phyloP scores from a whole-genome alignment of 192 early-diverging fungal species.

The Dimargaris cristalligena region DNA sequence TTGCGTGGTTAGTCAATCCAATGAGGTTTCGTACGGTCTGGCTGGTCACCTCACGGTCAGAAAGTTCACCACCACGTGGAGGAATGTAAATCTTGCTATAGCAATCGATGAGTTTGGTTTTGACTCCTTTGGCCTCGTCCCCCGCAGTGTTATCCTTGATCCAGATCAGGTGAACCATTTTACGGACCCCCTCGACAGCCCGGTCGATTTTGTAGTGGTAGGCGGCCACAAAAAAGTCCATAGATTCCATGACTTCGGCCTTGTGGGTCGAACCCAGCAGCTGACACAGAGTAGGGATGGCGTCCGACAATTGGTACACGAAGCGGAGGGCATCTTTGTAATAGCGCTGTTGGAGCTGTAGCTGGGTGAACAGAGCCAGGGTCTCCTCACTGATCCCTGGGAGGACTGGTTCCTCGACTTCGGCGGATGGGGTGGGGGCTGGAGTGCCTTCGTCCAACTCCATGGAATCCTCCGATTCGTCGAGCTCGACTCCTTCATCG shows the following conservation, averaged over 20 bases:
- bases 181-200: constrained; percentile 67
- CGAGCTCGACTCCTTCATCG: background rate
- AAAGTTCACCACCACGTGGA: constrained; percentile 22
- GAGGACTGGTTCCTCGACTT: too few relatives aligned
- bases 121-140: constrained; percentile 55
- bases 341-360: constrained; percentile 50
- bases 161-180: constrained; percentile 95
- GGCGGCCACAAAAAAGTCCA: constrained; percentile 84
- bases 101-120: constrained; percentile 55
- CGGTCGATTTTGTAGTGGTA: constrained; percentile 72
- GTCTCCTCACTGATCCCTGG: background rate
- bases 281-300: constrained; percentile 59
- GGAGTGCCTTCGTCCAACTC: background rate
- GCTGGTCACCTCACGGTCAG: constrained; percentile 25
- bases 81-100: constrained; percentile 69
- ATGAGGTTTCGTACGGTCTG: constrained; percentile 24
- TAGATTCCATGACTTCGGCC: constrained; percentile 84
- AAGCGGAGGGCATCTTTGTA: constrained; percentile 82
- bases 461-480: background rate
- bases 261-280: constrained; percentile 80
- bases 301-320: constrained; percentile 58
- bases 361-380: constrained; percentile 27
- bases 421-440: background rate
- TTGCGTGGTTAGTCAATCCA: constrained; percentile 69
- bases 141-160: constrained; percentile 13